phyloP scores from a whole-genome alignment of 2,329 filamentous ascomycete genomes.

The Fusarium marasasianum region DNA sequence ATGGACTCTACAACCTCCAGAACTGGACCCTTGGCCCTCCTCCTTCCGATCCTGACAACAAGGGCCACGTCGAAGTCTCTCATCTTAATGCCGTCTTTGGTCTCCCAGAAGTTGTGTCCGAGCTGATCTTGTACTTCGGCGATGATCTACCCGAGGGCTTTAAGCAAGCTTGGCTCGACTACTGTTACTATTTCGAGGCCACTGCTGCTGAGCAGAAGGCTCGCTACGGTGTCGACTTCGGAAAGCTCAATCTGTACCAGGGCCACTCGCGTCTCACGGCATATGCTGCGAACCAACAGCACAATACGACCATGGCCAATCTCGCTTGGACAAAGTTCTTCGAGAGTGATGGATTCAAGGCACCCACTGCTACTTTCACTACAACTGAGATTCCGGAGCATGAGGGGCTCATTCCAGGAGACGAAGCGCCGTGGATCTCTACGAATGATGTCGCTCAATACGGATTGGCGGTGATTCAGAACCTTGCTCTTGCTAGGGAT shows the following conservation, averaged over 20 bases:
- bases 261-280: slow-evolving; percentile 68
- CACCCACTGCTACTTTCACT: slow-evolving; percentile 48
- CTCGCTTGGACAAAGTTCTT: slow-evolving; percentile 66
- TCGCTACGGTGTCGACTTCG: slow-evolving; percentile 62
- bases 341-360: slow-evolving; percentile 55
- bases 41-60: slow-evolving; percentile 61
- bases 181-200: slow-evolving; percentile 67
- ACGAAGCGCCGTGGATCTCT: slow-evolving; percentile 66
- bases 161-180: slow-evolving; percentile 65
- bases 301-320: slow-evolving; percentile 58
- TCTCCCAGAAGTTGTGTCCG: slow-evolving; percentile 65
- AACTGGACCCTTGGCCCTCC: slow-evolving; percentile 62
- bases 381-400: slow-evolving; percentile 54
- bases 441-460: slow-evolving; percentile 68
- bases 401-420: slow-evolving; percentile 56
- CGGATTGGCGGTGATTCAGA: slow-evolving; percentile 65
- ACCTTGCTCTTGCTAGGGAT: slow-evolving; percentile 54
- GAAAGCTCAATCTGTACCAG: slow-evolving; percentile 60
- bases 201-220: slow-evolving; percentile 58
- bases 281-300: slow-evolving; percentile 56
- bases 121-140: slow-evolving; percentile 61
- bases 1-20: slow-evolving; percentile 60
- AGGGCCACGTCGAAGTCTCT: slow-evolving; percentile 60
- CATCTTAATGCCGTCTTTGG: slow-evolving; percentile 69
- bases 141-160: slow-evolving; percentile 59